These are phyloP conservation scores for Neocallimastix lanati DNA, from an alignment of 192 early-diverging fungal species.

Conservation along the genomic window DNA sequence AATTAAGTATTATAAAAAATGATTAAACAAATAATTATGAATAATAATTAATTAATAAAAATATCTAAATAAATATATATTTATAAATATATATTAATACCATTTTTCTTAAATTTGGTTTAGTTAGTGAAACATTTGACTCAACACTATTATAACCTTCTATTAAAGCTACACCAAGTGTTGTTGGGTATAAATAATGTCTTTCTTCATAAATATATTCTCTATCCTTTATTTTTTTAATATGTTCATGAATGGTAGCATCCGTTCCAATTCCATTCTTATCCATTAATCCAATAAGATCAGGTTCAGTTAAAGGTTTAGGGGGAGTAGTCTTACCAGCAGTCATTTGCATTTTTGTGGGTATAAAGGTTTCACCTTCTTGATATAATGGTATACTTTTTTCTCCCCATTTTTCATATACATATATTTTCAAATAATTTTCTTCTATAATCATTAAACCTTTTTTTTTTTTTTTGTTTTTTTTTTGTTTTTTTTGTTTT, in stretches of 20 bases:
- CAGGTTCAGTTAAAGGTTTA: slow-evolving; percentile 57
- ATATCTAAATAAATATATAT: no score
- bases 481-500: no score
- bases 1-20: no score
- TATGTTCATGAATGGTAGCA: slow-evolving; percentile 90
- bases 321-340: slow-evolving; percentile 50
- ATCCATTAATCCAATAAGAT: slow-evolving; percentile 81
- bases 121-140: slow-evolving; percentile 67
- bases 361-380: slow-evolving; percentile 46
- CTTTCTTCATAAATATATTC: slow-evolving; percentile 58
- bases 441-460: slow-evolving; percentile 62
- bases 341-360: slow-evolving; percentile 44
- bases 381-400: slow-evolving; percentile 50
- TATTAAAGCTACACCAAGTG: slow-evolving; percentile 70
- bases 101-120: slow-evolving; percentile 68
- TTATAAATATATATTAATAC: slow-evolving; percentile 8
- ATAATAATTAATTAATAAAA: no score
- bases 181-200: slow-evolving; percentile 42
- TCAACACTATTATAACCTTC: slow-evolving; percentile 73
- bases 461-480: no score
- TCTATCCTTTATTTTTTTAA: slow-evolving; percentile 76
- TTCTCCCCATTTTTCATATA: slow-evolving; percentile 75
- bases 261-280: slow-evolving; percentile 91
- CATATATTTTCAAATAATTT: slow-evolving; percentile 87
- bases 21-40: no score